phyloP scores from a whole-genome alignment of 176 grass and related monocot species.

The Cymbopogon citratus region DNA sequence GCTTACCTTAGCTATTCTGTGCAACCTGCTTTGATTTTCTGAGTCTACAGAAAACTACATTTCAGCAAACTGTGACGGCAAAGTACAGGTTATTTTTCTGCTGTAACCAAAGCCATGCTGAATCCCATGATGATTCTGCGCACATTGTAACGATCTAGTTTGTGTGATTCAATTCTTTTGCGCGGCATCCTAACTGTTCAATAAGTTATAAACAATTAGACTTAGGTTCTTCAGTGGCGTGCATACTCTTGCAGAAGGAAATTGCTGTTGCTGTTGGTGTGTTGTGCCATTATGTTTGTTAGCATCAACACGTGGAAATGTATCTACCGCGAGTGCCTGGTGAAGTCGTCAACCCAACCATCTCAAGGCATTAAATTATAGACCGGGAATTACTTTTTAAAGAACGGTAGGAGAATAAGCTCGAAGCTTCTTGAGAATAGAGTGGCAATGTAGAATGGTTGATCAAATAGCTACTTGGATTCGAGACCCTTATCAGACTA shows the following conservation, averaged over 20 bases:
- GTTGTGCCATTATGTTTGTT: not conserved
- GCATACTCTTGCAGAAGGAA: not conserved
- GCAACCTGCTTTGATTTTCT: conserved; percentile 20
- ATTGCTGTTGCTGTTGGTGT: not conserved
- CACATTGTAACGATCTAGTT: not conserved
- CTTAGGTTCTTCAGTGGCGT: not conserved
- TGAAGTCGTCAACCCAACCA: not conserved
- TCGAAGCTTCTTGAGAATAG: not conserved
- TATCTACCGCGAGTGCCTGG: not conserved
- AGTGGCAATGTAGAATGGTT: not conserved
- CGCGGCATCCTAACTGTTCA: not conserved
- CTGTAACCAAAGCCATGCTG: not conserved
- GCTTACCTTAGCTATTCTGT: not conserved
- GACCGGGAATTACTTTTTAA: not conserved
- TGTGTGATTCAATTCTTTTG: conserved; percentile 8
- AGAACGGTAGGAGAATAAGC: too few relatives aligned
- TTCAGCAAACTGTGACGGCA: not conserved
- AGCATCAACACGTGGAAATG: not conserved
- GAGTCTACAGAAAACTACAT: conserved; percentile 18
- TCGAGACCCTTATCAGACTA: not conserved
- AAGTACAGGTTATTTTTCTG: not conserved
- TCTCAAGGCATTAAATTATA: not conserved
- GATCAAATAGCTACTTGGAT: not conserved
- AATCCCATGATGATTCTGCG: not conserved
- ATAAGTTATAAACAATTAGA: not conserved